A percentile compares a stretch with the other conserved stretches of the same genome.
Evolutionary conservation across 2,329 filamentous ascomycete genomes (phyloP).

Genomic region (Penicillium sp.): DNA sequence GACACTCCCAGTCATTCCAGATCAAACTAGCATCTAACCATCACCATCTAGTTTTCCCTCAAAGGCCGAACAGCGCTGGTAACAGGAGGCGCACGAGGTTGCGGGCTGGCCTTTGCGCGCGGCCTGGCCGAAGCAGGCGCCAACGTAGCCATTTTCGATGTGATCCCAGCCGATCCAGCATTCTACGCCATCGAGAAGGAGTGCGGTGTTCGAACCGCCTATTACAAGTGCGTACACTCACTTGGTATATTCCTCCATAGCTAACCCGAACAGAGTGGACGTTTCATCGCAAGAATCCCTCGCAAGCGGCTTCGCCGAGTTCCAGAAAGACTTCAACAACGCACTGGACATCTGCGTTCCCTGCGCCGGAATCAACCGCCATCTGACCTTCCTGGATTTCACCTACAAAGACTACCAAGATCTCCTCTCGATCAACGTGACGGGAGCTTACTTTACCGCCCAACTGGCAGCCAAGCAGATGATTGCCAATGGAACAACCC

Average conservation of each 20-base stretch:
- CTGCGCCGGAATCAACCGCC: slow-evolving; percentile 45
- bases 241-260: background rate
- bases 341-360: slow-evolving; percentile 44
- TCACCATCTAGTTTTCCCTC: slow-evolving; percentile 45
- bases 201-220: slow-evolving; percentile 40
- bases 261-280: slow-evolving; percentile 32
- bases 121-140: slow-evolving; percentile 46
- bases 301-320: slow-evolving; percentile 28
- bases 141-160: slow-evolving; percentile 45
- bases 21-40: too few species aligned
- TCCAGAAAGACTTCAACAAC: slow-evolving; percentile 34
- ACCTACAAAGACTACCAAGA: slow-evolving; percentile 41
- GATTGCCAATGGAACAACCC: slow-evolving; percentile 48
- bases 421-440: slow-evolving; percentile 43
- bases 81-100: slow-evolving; percentile 46
- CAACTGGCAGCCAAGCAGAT: slow-evolving; percentile 49
- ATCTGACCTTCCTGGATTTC: slow-evolving; percentile 44
- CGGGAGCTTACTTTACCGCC: slow-evolving; percentile 45
- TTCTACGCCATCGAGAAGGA: slow-evolving; percentile 42
- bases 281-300: slow-evolving; percentile 35
- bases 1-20: background rate
- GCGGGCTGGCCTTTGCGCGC: slow-evolving; percentile 44
- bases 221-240: slow-evolving; percentile 32
- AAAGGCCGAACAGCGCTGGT: slow-evolving; percentile 46
- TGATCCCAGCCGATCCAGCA: slow-evolving; percentile 38